Conservation (phyloP, 345 rosid genomes). For the Populus davidiana region DNA sequence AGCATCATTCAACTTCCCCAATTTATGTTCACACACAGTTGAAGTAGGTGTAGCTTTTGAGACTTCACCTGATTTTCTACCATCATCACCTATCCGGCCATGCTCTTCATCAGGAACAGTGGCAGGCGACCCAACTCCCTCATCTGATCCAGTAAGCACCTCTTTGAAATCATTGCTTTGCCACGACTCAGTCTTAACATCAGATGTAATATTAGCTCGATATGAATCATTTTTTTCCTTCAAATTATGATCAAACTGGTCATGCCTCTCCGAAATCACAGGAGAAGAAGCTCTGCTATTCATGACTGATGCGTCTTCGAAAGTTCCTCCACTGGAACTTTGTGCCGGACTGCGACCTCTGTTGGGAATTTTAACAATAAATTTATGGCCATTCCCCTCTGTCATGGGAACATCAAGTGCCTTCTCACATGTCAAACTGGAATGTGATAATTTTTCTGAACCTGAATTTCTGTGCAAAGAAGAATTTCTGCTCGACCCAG, state of each 20-base stretch:
- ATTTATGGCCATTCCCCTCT: slow-evolving; percentile 59
- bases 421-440: slow-evolving; percentile 51
- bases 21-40: slow-evolving; percentile 43
- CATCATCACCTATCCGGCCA: slow-evolving; percentile 37
- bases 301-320: slow-evolving; percentile 53
- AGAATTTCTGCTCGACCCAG: slow-evolving; percentile 42
- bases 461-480: slow-evolving; percentile 45
- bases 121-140: slow-evolving; percentile 50
- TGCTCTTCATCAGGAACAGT: slow-evolving; percentile 44
- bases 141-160: slow-evolving; percentile 40
- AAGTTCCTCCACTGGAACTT: slow-evolving; percentile 60
- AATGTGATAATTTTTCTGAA: slow-evolving; percentile 56
- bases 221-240: slow-evolving; percentile 37
- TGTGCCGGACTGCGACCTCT: slow-evolving; percentile 72
- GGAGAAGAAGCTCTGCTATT: slow-evolving; percentile 67
- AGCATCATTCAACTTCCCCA: slow-evolving; percentile 51
- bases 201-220: slow-evolving; percentile 38
- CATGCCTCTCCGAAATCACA: slow-evolving; percentile 53
- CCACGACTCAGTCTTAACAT: slow-evolving; percentile 53
- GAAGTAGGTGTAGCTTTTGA: slow-evolving; percentile 41
- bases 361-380: slow-evolving; percentile 73
- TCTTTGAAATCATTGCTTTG: slow-evolving; percentile 64
- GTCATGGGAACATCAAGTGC: slow-evolving; percentile 41
- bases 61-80: slow-evolving; percentile 38
- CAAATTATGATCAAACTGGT: slow-evolving; percentile 18